These are phyloP conservation scores for Boletus vermiculosoides DNA, from an alignment of 768 basidiomycete genomes.

Conservation along the genomic window DNA sequence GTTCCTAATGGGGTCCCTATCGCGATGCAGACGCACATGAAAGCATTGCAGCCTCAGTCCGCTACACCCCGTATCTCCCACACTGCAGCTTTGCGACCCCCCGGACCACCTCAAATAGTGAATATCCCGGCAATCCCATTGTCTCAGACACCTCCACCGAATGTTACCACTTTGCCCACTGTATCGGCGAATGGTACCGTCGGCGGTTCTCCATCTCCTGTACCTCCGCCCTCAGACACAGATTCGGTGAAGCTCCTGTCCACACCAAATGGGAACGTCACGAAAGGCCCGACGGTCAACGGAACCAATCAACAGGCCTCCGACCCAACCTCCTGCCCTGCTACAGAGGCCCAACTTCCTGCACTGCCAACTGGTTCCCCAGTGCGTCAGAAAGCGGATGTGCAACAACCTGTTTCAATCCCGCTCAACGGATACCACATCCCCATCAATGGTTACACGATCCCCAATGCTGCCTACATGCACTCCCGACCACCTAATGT, in stretches of 20 bases:
- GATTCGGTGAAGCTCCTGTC: constrained; percentile 32
- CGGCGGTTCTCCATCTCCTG: constrained; percentile 34
- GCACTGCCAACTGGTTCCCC: constrained; percentile 35
- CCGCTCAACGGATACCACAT: constrained; percentile 50
- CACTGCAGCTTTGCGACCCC: constrained; percentile 38
- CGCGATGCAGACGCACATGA: constrained; percentile 58
- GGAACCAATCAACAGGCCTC: constrained; percentile 25
- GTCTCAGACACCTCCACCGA: constrained; percentile 37
- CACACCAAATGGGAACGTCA: constrained; percentile 16
- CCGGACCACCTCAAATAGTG: constrained; percentile 36
- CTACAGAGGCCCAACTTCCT: constrained; percentile 23
- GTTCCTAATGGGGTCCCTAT: constrained; percentile 50
- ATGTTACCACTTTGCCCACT: constrained; percentile 26
- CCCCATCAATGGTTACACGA: constrained; percentile 39
- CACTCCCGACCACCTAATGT: constrained; percentile 38
- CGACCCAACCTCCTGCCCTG: constrained; percentile 14
- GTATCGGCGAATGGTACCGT: constrained; percentile 35
- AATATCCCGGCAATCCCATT: constrained; percentile 30
- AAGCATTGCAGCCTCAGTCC: constrained; percentile 56
- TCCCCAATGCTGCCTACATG: constrained; percentile 36
- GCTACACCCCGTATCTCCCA: constrained; percentile 54
- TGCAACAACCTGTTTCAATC: constrained; percentile 41
- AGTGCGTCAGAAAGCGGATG: constrained; percentile 49
- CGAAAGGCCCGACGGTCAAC: constrained; percentile 34
- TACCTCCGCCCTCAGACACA: constrained; percentile 41